phyloP scores from a whole-genome alignment of 208 protist genomes.

The Acanthamoeba sp. region DNA sequence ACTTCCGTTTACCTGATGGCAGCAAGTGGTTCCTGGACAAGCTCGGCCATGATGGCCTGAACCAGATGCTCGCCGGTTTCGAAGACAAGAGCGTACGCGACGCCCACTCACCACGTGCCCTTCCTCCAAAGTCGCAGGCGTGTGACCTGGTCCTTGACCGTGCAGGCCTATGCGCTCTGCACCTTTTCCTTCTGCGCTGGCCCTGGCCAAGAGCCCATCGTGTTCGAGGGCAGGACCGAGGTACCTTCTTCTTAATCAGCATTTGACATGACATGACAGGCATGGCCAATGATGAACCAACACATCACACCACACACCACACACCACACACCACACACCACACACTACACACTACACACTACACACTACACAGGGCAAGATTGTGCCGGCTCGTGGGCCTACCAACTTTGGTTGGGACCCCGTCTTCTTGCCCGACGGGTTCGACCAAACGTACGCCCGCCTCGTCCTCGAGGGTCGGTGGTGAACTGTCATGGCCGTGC shows the following conservation, averaged over 20 bases:
- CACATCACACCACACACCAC: no score
- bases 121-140: no score
- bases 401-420: slow-evolving; percentile 95
- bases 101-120: neutral
- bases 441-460: slow-evolving; percentile 91
- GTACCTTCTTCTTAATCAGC: slow-evolving; percentile 61
- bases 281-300: no score
- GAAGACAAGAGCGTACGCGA: slow-evolving; percentile 89
- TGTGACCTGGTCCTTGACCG: neutral
- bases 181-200: slow-evolving; percentile 89
- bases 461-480: neutral
- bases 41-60: slow-evolving; percentile 93
- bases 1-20: neutral
- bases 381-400: slow-evolving; percentile 89
- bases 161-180: slow-evolving; percentile 90
- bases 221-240: slow-evolving; percentile 87
- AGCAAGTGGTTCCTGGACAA: slow-evolving; percentile 97
- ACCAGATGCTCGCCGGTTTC: slow-evolving; percentile 94
- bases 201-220: slow-evolving; percentile 82
- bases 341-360: neutral
- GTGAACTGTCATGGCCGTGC: neutral
- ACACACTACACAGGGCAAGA: slow-evolving; percentile 86
- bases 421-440: slow-evolving; percentile 95
- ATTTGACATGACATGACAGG: no score
- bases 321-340: neutral